Base-by-base conservation (phyloP, 495 filamentous ascomycete species). In the Jackrogersella multiformis region DNA sequence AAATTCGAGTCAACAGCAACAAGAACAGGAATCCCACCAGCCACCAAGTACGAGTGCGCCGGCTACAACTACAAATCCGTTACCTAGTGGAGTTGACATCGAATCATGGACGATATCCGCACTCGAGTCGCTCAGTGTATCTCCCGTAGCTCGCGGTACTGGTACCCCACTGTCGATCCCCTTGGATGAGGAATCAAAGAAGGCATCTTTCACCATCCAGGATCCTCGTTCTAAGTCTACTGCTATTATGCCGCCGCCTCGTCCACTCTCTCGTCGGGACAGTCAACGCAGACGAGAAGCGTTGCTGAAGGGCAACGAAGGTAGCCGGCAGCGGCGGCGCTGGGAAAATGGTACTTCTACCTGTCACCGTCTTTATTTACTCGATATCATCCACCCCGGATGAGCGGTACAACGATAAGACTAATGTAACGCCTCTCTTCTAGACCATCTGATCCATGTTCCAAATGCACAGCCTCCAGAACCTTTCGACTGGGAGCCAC, bases 341-440 rank as follows among this genome's bases (percentile, higher is more conserved):
- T 97, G 93, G 93, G 95, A 99, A 80, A 99, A 99, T 76, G 93
- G 93, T 97, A 85, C 45, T 18, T 32, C n/a, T 2, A 53, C 51
- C 35, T 24, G 26, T 34, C 15, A 24, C 15, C 4, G 34, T 20
- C 8, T 16, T 20, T 21, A 23, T 46, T 28, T 34, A 68, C 21
- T 34, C 23, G 15, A 35, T 24, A 39, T 12, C 38, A 16, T 34
- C 23, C 23, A 30, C 16, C 7, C 42, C 38, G 1, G 8, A 39
- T 38, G 46, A 52, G 34, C 32, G 18, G 34, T 51, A 21, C 6
- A 48, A 18, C 30, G 13, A 48, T 38, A 54, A 20, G 34, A 61
- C 70, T 70, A 70, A 70, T 53, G n/a, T 21, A 32, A 39, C 35
- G 55, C 42, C 23, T 32, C 52, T 34, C n/a, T 41, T 30, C 12